Evolutionary conservation across 2,329 filamentous ascomycete species (phyloP).

Genomic region (Pestalotiopsis sp.): DNA sequence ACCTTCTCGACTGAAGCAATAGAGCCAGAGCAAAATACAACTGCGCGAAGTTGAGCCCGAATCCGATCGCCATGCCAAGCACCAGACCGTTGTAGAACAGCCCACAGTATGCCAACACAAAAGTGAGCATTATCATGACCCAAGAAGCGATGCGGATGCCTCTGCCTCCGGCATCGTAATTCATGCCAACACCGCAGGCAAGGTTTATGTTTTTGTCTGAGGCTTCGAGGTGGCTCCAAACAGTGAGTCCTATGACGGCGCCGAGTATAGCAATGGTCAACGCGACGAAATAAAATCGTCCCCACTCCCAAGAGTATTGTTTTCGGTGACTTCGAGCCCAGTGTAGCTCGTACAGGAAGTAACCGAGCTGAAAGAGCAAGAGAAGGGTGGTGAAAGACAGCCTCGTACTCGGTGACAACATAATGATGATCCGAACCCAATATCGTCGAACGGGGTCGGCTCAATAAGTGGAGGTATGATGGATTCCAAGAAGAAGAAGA

Average conservation of each 20-base stretch:
- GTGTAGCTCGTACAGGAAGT: background rate
- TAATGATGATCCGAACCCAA: background rate
- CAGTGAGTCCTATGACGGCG: background rate
- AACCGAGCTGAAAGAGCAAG: background rate
- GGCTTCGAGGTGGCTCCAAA: background rate
- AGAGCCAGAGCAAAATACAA: background rate
- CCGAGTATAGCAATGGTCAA: background rate
- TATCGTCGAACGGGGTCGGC: background rate
- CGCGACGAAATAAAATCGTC: background rate
- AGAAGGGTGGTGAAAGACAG: background rate
- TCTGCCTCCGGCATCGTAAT: background rate
- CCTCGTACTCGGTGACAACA: background rate
- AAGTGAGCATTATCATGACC: background rate
- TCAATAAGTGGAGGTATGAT: background rate
- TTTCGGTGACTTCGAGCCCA: background rate
- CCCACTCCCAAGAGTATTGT: background rate
- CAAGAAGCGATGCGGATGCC: background rate
- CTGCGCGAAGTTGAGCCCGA: background rate
- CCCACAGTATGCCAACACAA: background rate
- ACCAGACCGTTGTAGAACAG: background rate
- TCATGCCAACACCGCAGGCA: background rate
- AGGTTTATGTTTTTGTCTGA: background rate
- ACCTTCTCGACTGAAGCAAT: background rate
- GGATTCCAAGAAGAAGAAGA: background rate
- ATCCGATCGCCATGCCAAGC: background rate